Base-by-base conservation (phyloP, 768 basidiomycete genomes). In the Lactifluus volemus region DNA sequence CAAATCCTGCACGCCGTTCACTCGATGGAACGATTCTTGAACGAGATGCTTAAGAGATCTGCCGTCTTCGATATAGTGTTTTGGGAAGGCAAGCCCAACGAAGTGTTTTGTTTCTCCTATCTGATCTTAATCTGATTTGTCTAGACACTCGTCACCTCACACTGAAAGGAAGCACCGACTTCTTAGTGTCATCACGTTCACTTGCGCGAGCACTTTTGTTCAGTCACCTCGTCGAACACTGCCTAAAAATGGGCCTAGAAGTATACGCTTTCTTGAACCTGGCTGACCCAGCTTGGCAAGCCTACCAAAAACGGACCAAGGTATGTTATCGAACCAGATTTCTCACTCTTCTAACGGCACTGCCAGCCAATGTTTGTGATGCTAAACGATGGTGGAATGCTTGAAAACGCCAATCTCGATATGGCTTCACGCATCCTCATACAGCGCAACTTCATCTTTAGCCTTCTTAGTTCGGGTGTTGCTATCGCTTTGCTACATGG, bases 321-420 rank as follows among this genome's bases (percentile, higher is more conserved):
- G 67, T 48, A n/a, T 11, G 5, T 34, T 44, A n/a, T 10, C 2
- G 7, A 32, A 12, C 41, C 10, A 29, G 38, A 38, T 5, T 10
- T 29, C 5, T 41, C 11, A 44, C 38, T 32, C 44, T 36, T 15
- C 61, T 71, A 47, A 74, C 50, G 6, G 41, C 2, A 44, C 8
- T 14, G 38, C 34, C 8, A 86, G 83, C 86, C 87, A 1, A 85
- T 88, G 84, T 86, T 86, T 58, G 75, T 81, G 32, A 73, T 88
- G 71, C 72, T 76, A 19, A 79, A 81, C 60, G 84, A 84, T 56
- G 84, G 82, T 8, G 80, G 76, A 8, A 49, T 70, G 4, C 59
- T 66, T 4, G 59, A 68, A 8, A 63, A 65, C 21, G 45, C 52
- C 6, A 65, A 48, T 49, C 19, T 15, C 1, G 64, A 65, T 45